Conservation (phyloP, 805 yeast species). For the Yamadazyma philogaea region DNA sequence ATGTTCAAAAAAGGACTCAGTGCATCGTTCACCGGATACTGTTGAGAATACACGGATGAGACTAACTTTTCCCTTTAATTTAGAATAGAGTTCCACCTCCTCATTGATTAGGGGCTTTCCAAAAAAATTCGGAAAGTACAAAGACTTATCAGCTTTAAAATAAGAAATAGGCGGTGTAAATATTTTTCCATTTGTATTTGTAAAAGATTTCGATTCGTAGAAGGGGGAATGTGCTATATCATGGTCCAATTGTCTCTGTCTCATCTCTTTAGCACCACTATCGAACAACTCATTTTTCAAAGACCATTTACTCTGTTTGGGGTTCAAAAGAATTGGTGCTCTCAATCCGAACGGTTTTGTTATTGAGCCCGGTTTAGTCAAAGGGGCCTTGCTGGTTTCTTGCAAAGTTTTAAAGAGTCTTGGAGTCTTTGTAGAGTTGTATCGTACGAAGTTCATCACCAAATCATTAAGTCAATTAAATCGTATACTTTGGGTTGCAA, state of each 20-base stretch:
- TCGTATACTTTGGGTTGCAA: not conserved
- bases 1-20: constrained; percentile 55
- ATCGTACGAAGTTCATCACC: constrained; percentile 8
- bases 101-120: constrained; percentile 50
- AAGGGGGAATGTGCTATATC: constrained; percentile 44
- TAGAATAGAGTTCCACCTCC: constrained; percentile 34
- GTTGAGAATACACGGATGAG: constrained; percentile 65
- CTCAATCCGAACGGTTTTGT: constrained; percentile 40
- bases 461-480: not conserved
- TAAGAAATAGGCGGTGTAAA: constrained; percentile 79
- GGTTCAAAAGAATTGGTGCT: constrained; percentile 26
- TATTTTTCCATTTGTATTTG: constrained; percentile 79
- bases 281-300: constrained; percentile 27
- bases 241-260: constrained; percentile 39
- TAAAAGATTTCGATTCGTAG: constrained; percentile 44
- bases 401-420: constrained; percentile 34
- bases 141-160: constrained; percentile 68
- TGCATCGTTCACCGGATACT: constrained; percentile 66
- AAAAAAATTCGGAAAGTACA: constrained; percentile 77
- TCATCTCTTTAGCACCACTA: constrained; percentile 32
- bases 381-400: constrained; percentile 39
- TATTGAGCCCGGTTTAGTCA: constrained; percentile 28
- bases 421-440: constrained; percentile 21
- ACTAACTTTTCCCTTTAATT: constrained; percentile 51
- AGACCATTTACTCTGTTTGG: constrained; percentile 17